phyloP scores from a whole-genome alignment of 345 rosid genomes.

The Moringa oleifera region DNA sequence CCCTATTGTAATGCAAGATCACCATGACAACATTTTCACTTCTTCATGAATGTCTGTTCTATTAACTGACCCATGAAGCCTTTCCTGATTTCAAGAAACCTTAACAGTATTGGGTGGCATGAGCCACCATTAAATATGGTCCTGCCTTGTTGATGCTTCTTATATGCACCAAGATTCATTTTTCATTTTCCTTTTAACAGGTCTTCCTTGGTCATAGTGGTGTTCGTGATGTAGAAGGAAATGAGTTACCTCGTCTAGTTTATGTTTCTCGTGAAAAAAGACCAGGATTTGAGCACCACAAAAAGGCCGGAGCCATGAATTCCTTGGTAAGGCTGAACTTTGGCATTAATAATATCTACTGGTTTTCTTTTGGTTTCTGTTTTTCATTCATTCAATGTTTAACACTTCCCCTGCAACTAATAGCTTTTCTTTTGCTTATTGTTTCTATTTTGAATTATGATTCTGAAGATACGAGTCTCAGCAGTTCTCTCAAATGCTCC shows the following conservation, averaged over 20 bases:
- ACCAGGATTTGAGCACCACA: constrained; percentile 97
- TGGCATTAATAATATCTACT: neutral
- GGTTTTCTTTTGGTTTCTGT: neutral
- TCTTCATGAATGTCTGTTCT: too few species aligned
- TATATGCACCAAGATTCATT: neutral
- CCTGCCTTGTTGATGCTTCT: neutral
- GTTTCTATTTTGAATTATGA: neutral
- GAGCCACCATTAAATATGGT: neutral
- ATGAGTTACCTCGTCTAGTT: constrained; percentile 82
- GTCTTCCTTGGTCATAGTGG: constrained; percentile 89
- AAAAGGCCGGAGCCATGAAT: constrained; percentile 99
- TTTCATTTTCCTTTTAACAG: constrained; percentile 28
- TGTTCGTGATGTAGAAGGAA: constrained; percentile 68
- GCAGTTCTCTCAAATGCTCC: constrained; percentile 96
- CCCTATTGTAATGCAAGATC: neutral
- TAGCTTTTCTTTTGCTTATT: neutral
- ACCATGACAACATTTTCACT: too few species aligned
- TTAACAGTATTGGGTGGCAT: neutral
- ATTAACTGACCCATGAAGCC: too few species aligned
- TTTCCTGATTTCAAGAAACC: neutral
- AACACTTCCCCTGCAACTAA: constrained; percentile 2
- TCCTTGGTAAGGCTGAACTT: constrained; percentile 45
- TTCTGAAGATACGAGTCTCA: constrained; percentile 73
- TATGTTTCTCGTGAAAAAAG: constrained; percentile 99
- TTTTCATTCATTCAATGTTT: neutral